These are phyloP conservation scores for Entomortierella chlamydospora DNA, from an alignment of 192 early-diverging fungal species.

Conservation along the genomic window DNA sequence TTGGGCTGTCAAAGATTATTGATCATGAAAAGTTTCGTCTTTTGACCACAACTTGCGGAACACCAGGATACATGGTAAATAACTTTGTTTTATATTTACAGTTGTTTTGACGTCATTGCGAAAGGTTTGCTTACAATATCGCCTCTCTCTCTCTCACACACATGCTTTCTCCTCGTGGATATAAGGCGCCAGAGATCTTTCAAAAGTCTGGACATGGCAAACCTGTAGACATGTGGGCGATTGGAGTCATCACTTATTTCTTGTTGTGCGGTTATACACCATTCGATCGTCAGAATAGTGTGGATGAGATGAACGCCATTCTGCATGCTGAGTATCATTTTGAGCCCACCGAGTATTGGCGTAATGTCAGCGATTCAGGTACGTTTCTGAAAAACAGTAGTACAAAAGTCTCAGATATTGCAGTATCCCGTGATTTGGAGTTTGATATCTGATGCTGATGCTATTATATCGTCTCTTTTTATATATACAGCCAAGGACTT, in stretches of 20 bases:
- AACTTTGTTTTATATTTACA: too few relatives aligned
- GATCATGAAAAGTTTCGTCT: constrained; percentile 67
- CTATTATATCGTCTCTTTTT: too few relatives aligned
- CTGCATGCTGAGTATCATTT: constrained; percentile 71
- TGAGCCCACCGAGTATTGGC: constrained; percentile 72
- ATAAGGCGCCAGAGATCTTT: constrained; percentile 69
- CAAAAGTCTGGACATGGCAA: constrained; percentile 73
- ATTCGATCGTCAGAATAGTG: constrained; percentile 70
- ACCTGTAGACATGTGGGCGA: constrained; percentile 88
- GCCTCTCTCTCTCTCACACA: neutral
- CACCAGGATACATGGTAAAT: constrained; percentile 82
- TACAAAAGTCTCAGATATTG: neutral
- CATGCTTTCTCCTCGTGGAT: neutral
- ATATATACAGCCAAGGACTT: constrained; percentile 71
- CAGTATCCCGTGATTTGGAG: neutral
- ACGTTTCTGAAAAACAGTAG: neutral
- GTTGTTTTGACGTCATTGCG: too few relatives aligned
- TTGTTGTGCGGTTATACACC: constrained; percentile 79
- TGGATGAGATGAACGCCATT: constrained; percentile 68
- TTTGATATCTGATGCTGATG: too few relatives aligned
- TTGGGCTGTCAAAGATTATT: constrained; percentile 79
- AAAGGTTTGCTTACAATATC: too few relatives aligned
- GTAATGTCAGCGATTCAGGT: constrained; percentile 65
- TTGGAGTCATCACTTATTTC: constrained; percentile 83
- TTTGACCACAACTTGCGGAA: constrained; percentile 80